Evolutionary conservation across 2,329 filamentous ascomycete species (phyloP), one percentile per base, ranked within the genome.

Genomic region (Rhynchosporium secalis): DNA sequence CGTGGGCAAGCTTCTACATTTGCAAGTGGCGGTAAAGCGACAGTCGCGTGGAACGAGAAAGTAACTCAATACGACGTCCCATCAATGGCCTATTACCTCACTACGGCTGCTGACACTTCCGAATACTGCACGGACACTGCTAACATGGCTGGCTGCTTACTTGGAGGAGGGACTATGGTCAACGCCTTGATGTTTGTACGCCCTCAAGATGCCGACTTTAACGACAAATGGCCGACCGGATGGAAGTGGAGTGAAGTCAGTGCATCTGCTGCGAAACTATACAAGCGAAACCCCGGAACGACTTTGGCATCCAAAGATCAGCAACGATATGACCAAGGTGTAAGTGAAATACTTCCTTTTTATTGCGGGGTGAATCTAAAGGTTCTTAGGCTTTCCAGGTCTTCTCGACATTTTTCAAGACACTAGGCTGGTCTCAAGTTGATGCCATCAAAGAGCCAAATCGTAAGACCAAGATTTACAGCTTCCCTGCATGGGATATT

Each of bases 61-160:
- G 59, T 89, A 46, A 89, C 86, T 15, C 84, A 87, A 36, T 89
- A 90, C 67, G 87, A 90, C 68, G 84, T 89, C 3, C 87, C 87
- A 0, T 85, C 86, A 43, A 81, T 90, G 65, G 86, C 84, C 73
- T 89, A 89, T 72, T 79, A 89, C 43, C 63, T 69, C 74, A 87
- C 90, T 33, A 84, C 88, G 66, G 82, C 83, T 20, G 89, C 87
- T 73, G 81, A 80, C 2, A 68, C 68, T n/a, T 59, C 58, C 1
- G 66, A 67, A 48, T 69, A 70, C 71, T 86, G 84, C 31, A 66
- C 68, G 33, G 69, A 71, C 55, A 65, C 62, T 49, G 86, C 87
- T 60, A 83, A 87, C 66, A 89, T 89, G 85, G 85, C 86, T 13
- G 87, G 86, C 15, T 90, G 88, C 66, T 78, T 90, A 29, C 80